A percentile compares a stretch with the other conserved stretches of the same genome.
phyloP scores from a whole-genome alignment of 257 asterid genomes.

The Solanum verrucosum region DNA sequence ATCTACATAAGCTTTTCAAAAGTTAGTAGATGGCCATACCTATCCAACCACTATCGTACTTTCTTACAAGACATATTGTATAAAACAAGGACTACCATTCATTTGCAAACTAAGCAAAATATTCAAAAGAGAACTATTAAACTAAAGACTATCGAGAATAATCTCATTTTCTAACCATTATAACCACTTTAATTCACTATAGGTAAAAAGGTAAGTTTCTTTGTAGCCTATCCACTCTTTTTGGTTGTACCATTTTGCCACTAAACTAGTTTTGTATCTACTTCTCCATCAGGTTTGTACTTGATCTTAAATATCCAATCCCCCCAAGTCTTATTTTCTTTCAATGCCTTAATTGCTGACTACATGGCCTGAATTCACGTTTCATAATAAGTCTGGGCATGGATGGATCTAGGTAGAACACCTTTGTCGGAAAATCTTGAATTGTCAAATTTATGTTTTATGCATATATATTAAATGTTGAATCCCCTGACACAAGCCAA shows the following conservation, averaged over 20 bases:
- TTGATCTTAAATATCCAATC: not conserved
- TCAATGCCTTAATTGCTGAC: not conserved
- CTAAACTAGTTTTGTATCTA: not conserved
- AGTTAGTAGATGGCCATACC: not conserved
- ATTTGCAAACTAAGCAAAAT: too few species aligned
- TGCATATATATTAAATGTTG: not conserved
- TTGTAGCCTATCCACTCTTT: not conserved
- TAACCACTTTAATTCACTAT: not conserved
- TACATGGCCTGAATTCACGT: not conserved
- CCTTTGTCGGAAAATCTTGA: not conserved
- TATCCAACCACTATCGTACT: not conserved
- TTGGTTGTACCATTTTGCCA: not conserved
- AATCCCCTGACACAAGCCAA: not conserved
- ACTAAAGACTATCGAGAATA: not conserved
- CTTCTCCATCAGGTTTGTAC: not conserved
- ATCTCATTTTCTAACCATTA: not conserved
- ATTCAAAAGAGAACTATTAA: not conserved
- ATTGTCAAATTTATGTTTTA: not conserved
- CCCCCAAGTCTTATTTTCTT: not conserved
- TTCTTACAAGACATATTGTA: too few species aligned
- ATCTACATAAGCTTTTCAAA: not conserved
- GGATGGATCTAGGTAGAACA: not conserved
- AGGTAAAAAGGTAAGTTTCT: not conserved
- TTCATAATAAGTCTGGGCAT: not conserved
- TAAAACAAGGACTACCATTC: not conserved